phyloP scores from a whole-genome alignment of 2,329 filamentous ascomycete species.

The Beauveria brongniartii region DNA sequence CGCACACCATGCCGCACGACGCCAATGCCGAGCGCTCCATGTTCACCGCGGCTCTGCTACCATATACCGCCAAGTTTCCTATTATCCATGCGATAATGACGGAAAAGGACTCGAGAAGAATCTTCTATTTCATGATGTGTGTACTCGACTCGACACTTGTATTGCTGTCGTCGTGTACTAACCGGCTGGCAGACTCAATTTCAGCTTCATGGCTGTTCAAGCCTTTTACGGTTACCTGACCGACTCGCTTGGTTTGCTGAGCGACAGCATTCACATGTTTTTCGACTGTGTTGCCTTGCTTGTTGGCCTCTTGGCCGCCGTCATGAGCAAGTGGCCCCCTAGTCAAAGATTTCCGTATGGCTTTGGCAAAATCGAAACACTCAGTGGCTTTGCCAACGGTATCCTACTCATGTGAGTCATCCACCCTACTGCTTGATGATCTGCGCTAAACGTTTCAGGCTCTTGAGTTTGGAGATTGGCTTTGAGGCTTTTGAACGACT shows the following conservation, averaged over 20 bases:
- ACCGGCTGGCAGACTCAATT: constrained; percentile 61
- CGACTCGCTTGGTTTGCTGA: constrained; percentile 88
- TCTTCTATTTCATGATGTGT: constrained; percentile 94
- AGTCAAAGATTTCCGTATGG: constrained; percentile 87
- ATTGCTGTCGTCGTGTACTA: constrained; percentile 12
- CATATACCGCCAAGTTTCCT: constrained; percentile 60
- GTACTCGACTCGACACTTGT: constrained; percentile 4
- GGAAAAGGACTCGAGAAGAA: constrained; percentile 87
- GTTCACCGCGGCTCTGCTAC: constrained; percentile 67
- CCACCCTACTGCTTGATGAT: not conserved
- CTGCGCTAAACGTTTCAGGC: constrained; percentile 35
- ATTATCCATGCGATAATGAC: constrained; percentile 77
- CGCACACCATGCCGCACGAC: constrained; percentile 21
- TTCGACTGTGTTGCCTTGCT: constrained; percentile 92
- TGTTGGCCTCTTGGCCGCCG: constrained; percentile 82
- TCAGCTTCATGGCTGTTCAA: constrained; percentile 90
- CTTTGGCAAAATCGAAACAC: constrained; percentile 91
- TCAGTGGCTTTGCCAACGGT: constrained; percentile 94
- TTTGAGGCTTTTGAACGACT: constrained; percentile 89
- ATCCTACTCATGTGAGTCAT: constrained; percentile 74
- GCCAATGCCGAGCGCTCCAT: constrained; percentile 49
- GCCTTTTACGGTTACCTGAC: constrained; percentile 90
- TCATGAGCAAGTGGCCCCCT: constrained; percentile 94
- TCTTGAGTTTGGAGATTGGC: constrained; percentile 92
- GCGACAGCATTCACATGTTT: constrained; percentile 98